Evolutionary conservation across 768 basidiomycete genomes (phyloP).

Genomic region (Termitomyces sp.): DNA sequence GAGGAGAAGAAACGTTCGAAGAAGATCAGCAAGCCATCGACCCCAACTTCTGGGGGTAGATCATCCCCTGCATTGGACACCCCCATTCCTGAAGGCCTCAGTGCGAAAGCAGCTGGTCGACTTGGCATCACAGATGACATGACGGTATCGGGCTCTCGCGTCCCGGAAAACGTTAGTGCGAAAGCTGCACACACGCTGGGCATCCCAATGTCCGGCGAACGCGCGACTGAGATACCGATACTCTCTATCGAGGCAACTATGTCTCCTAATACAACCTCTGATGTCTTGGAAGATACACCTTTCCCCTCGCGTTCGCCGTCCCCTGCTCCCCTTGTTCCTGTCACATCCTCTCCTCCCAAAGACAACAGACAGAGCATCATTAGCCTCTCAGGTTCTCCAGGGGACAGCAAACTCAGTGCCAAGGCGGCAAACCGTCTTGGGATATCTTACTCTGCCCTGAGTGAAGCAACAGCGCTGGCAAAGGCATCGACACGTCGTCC

Average conservation of each 20-base stretch:
- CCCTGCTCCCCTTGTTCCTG: not conserved
- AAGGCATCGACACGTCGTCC: slow-evolving; percentile 19
- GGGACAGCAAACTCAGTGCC: slow-evolving; percentile 24
- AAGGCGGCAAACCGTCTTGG: slow-evolving; percentile 41
- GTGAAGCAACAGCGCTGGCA: slow-evolving; percentile 24
- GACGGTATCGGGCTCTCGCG: slow-evolving; percentile 10
- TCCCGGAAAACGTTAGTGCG: slow-evolving; percentile 26
- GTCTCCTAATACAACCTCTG: not conserved
- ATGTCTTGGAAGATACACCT: not conserved
- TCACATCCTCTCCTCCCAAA: not conserved
- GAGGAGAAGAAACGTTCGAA: slow-evolving; percentile 28
- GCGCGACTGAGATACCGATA: not conserved
- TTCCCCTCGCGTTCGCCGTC: not conserved
- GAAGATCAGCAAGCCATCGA: slow-evolving; percentile 10
- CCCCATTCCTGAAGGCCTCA: slow-evolving; percentile 20
- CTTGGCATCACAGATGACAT: slow-evolving; percentile 23
- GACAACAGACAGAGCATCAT: not conserved
- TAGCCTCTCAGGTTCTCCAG: not conserved
- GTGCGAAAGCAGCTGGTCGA: slow-evolving; percentile 23
- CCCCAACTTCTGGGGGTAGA: slow-evolving; percentile 20
- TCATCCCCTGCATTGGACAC: slow-evolving; percentile 13
- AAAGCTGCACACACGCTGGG: slow-evolving; percentile 39
- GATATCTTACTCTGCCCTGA: slow-evolving; percentile 29
- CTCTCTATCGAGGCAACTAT: not conserved
- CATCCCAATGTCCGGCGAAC: slow-evolving; percentile 16